Base-by-base conservation (phyloP, 2,329 filamentous ascomycete species). In the Diaporthe nobilis region DNA sequence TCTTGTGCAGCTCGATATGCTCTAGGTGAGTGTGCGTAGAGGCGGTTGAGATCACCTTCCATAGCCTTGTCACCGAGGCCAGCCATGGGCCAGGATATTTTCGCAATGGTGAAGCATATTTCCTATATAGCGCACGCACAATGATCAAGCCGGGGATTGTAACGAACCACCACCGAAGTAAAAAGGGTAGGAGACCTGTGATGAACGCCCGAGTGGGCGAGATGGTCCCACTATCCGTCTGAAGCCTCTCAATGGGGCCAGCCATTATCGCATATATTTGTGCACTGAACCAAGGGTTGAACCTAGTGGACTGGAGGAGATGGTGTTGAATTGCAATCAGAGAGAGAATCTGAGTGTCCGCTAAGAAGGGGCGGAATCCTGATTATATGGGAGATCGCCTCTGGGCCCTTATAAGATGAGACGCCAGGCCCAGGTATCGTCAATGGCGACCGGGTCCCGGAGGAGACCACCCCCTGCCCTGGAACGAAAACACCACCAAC, bases 1-100 rank as follows among this genome's bases (percentile, higher is more conserved):
- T 84, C 31, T 80, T 78, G 80, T 89, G 87, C 4, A 89, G 81
- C 1, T 80, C 84, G 70, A 88, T 83, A 78, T 87, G 85, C 8
- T 87, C 81, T 53, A 83, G 81, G 67, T 88, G 85, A 3, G 86
- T 87, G 58, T 79, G 82, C n/a, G 84, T 84, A 0, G 81, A 81
- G 1, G 82, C 81, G 5, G 83, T 84, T 1, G 85, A 87, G 37
- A 79, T 42, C 39, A 86, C 78, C 74, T 86, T 87, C 86, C 86
- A 87, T 6, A 87, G 81, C 1, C 86, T 84, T 0, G 80, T 80
- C 44, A 81, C 73, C 0, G 83, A 84, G 17, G 83, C 83, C 13
- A 84, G 78, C 74, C 80, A 79, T 3, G 83, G 84, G 7, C 83
- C 84, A 0, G 83, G 83, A 71, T 82, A 84, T 44, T 79, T 80